Evolutionary conservation across 2,329 filamentous ascomycete genomes (phyloP), one percentile per base, ranked within the genome.

Genomic region (Colletotrichum orbiculare): DNA sequence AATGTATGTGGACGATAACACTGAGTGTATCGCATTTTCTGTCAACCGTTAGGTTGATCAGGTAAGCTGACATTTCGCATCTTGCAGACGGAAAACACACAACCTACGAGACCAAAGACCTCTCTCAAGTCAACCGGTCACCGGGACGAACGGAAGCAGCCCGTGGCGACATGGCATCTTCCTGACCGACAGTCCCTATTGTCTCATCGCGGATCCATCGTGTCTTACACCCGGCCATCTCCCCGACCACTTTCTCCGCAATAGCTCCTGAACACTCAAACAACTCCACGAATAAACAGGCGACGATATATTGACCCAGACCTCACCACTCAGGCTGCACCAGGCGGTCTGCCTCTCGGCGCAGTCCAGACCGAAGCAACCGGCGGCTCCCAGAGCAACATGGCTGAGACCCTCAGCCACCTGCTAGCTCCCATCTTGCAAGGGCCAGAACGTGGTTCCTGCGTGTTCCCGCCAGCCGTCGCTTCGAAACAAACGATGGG

Each of bases 321-420:
- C 10, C n/a, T 17, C 25, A 10, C 38, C 9, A 25, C 37, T 11
- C 6, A 12, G 41, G 38, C 25, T 10, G 25, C 46, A 9, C 17
- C 8, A 58, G 55, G 55, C 55, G 55, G 55, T 50, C 55, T 58
- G 46, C 54, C 17, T 35, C 45, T 49, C 54, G 37, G 45, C 35
- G 41, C 17, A 49, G 54, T 48, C 54, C 11, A 57, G 45, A 34
- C 54, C 3, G 34, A 42, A 54, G 8, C 11, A 37, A 39, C 43
- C n/a, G n/a, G 42, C 12, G 15, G 11, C 8, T 12, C n/a, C n/a
- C n/a, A 10, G 9, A 12, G 38, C 25, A 13, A 45, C 46, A 8
- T 11, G 42, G 43, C 25, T 25, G 25, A 50, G 55, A 58, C 46
- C 46, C 55, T 49, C 38, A 35, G 55, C 55, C 55, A 58, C 38